These are phyloP conservation scores for Pythium dissotocum DNA, from an alignment of 352 stramenopile species.

Conservation along the genomic window DNA sequence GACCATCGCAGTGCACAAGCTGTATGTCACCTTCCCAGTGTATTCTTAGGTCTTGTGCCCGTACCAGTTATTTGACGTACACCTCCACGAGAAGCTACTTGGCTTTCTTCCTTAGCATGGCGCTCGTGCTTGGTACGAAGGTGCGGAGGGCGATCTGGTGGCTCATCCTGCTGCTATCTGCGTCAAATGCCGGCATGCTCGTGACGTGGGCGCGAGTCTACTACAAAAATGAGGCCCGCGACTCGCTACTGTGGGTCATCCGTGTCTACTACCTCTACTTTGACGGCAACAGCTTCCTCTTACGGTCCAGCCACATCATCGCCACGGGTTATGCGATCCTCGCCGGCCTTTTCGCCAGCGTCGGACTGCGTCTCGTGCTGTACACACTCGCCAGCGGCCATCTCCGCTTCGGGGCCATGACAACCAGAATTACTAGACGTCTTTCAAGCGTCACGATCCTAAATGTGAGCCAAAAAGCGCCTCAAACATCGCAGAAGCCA, in stretches of 20 bases:
- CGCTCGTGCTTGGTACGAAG: no score
- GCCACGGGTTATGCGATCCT: conserved; percentile 2
- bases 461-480: background rate
- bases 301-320: background rate
- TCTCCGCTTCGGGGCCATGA: background rate
- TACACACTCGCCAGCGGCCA: background rate
- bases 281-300: conserved; percentile 5
- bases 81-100: no score
- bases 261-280: conserved; percentile 4
- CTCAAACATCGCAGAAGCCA: background rate
- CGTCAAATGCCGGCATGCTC: conserved; percentile 15
- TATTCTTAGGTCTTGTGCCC: no score
- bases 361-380: conserved; percentile 1
- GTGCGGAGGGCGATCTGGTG: background rate
- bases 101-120: no score
- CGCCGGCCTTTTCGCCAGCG: background rate
- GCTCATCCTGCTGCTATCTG: background rate
- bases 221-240: background rate
- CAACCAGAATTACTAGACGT: background rate
- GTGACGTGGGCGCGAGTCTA: conserved; percentile 10
- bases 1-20: no score
- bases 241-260: conserved; percentile 18
- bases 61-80: no score
- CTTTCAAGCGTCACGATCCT: background rate
- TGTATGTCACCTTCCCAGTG: no score